phyloP scores from a whole-genome alignment of 352 stramenopile species.

The Discostella stelligera region DNA sequence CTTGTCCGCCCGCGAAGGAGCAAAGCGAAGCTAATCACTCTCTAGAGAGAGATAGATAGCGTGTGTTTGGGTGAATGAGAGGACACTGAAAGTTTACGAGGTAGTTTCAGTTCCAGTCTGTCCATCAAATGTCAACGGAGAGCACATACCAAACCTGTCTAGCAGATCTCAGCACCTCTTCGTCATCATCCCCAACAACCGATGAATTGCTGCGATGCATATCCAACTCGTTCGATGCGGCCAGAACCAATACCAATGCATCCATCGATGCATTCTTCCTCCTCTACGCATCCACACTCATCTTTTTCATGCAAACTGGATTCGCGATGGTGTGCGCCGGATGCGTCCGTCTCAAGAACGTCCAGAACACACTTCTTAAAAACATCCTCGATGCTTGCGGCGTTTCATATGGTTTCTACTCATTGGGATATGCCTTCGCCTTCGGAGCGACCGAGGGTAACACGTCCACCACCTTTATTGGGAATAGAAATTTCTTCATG shows the following conservation, averaged over 20 bases:
- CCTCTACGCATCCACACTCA: slow-evolving; percentile 40
- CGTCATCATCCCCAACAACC: slow-evolving; percentile 1
- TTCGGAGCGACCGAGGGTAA: slow-evolving; percentile 44
- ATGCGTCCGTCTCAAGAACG: slow-evolving; percentile 79
- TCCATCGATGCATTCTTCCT: slow-evolving; percentile 53
- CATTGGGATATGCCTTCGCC: slow-evolving; percentile 78
- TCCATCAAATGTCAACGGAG: slow-evolving; percentile 2
- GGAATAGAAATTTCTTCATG: slow-evolving; percentile 77
- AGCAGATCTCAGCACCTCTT: slow-evolving; percentile 2
- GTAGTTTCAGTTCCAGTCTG: no score
- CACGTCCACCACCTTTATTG: slow-evolving; percentile 72
- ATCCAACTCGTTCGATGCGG: slow-evolving; percentile 13
- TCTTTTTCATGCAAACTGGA: slow-evolving; percentile 71
- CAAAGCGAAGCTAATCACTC: no score
- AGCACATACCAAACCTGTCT: slow-evolving; percentile 25
- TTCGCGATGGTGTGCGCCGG: slow-evolving; percentile 83
- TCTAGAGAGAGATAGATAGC: no score
- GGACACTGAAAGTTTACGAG: no score
- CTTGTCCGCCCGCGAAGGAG: no score
- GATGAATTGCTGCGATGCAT: slow-evolving; percentile 29
- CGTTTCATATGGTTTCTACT: slow-evolving; percentile 72
- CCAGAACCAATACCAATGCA: slow-evolving; percentile 5
- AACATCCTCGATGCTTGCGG: slow-evolving; percentile 83
- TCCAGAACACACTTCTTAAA: slow-evolving; percentile 85
- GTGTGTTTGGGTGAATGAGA: no score